Conservation (phyloP, 2,329 filamentous ascomycete species). For the Diaporthe longicolla region DNA sequence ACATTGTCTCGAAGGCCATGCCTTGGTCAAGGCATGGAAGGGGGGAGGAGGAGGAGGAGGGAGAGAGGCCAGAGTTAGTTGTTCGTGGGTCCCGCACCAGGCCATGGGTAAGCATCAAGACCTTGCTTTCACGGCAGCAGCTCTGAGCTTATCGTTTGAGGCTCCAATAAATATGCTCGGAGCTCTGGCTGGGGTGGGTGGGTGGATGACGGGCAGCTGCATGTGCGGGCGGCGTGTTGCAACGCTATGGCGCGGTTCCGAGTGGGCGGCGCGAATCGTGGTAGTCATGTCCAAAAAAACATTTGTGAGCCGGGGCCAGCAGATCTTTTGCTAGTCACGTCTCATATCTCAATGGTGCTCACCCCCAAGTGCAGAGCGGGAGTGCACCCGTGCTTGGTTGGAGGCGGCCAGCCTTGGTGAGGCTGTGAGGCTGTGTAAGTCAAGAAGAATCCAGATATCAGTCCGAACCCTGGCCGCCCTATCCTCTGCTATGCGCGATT, state of each 20-base stretch:
- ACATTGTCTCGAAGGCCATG: neutral
- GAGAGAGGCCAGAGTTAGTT: neutral
- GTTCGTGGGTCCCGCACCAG: neutral
- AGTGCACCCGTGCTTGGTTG: neutral
- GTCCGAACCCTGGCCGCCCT: constrained; percentile 28
- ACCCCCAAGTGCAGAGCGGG: neutral
- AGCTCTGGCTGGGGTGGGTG: constrained; percentile 5
- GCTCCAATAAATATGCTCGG: constrained; percentile 25
- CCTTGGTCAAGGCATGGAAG: too few relatives aligned
- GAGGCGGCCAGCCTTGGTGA: constrained; percentile 26
- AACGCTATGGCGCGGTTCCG: constrained; percentile 10
- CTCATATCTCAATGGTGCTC: neutral
- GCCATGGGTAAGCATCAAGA: neutral
- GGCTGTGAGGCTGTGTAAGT: constrained; percentile 22
- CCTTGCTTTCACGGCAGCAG: neutral
- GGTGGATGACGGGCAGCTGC: constrained; percentile 20
- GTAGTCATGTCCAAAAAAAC: constrained; percentile 13
- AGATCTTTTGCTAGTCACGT: constrained; percentile 12
- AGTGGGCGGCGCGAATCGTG: constrained; percentile 37
- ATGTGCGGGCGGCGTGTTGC: constrained; percentile 14
- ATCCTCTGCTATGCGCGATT: constrained; percentile 40
- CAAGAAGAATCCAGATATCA: constrained; percentile 39
- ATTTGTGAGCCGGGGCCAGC: neutral
- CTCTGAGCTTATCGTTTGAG: constrained; percentile 15
- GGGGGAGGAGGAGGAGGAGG: neutral